Conservation (phyloP, 805 yeast species). For the Candida loeiensis region DNA sequence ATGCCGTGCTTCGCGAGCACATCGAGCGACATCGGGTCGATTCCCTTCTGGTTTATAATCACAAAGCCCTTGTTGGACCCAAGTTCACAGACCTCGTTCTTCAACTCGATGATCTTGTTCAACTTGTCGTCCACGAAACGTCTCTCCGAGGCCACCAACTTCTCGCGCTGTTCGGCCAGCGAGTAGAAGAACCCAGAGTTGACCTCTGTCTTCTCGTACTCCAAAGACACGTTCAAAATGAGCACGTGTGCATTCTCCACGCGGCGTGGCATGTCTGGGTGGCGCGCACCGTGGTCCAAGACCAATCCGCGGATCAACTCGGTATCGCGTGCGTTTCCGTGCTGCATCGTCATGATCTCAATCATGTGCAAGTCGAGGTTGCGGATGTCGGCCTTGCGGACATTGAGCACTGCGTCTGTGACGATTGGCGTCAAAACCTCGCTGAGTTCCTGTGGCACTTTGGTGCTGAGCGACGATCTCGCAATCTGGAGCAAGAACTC, state of each 20-base stretch:
- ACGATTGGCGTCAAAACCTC: slow-evolving; percentile 89
- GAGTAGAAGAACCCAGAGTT: slow-evolving; percentile 95
- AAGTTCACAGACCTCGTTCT: slow-evolving; percentile 83
- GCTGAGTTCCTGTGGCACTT: slow-evolving; percentile 72
- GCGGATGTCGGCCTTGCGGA: slow-evolving; percentile 46
- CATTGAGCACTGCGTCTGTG: slow-evolving; percentile 89
- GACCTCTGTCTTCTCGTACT: slow-evolving; percentile 96
- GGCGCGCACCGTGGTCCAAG: slow-evolving; percentile 97
- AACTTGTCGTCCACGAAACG: slow-evolving; percentile 92
- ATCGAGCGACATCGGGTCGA: slow-evolving; percentile 96
- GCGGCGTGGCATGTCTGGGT: slow-evolving; percentile 96
- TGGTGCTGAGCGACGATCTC: slow-evolving; percentile 81
- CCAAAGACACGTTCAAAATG: slow-evolving; percentile 89
- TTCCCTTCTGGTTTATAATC: slow-evolving; percentile 95
- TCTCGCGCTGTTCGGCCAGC: slow-evolving; percentile 92
- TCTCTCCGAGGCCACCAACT: slow-evolving; percentile 89
- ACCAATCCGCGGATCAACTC: slow-evolving; percentile 83
- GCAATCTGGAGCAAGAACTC: slow-evolving; percentile 91
- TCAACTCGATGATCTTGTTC: slow-evolving; percentile 85
- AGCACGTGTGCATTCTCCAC: slow-evolving; percentile 80
- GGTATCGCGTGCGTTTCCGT: slow-evolving; percentile 80
- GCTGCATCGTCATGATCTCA: slow-evolving; percentile 98
- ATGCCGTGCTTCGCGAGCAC: slow-evolving; percentile 89
- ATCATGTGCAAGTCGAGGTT: slow-evolving; percentile 90
- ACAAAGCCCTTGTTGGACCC: slow-evolving; percentile 78